Evolutionary conservation across 2,329 filamentous ascomycete species (phyloP), one percentile per base, ranked within the genome.

Genomic region (Alternaria arbusti): DNA sequence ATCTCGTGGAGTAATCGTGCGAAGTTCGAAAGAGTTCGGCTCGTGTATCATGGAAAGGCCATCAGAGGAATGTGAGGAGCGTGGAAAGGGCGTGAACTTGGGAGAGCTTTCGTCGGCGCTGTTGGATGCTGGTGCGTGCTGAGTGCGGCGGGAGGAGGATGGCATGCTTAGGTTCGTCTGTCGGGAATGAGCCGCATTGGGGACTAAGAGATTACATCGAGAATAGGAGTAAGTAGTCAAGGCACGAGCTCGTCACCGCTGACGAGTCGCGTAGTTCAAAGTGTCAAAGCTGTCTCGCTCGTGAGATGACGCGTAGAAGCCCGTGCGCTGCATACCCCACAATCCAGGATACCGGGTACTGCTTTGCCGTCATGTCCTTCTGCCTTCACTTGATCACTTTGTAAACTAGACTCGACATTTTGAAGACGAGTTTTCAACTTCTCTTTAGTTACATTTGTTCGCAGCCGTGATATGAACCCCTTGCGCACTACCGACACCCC

Each of bases 1-100:
- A 43, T 68, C 47, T 45, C 63, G 66, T 11, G 68, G 58, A 5
- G 67, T 23, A n/a, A 76, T 67, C 1, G 67, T 61, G 36, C 61
- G 67, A 23, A 78, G 26, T 59, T 78, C 73, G 55, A 76, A 76
- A 3, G 74, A 61, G 22, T 76, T 64, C 8, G 64, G 46, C 5
- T 67, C 70, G 11, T 65, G 57, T 10, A 58, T 54, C 45, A 68
- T 30, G 5, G 63, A 63, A 10, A 65, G 26, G 4, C 49, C 56
- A 49, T 69, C 57, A 4, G 63, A 65, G 10, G 63, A 68, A 8
- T 54, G 55, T 13, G 74, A 70, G 8, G 73, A 70, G 28, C 65
- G 69, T 40, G 64, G 64, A n/a, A 68, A 71, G 3, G 73, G 74
- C 7, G 74, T 75, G 43, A 70, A 58, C 30, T 66, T 65, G 4